Base-by-base conservation (phyloP, 441 rosid species). In the Gossypium schwendimanii region DNA sequence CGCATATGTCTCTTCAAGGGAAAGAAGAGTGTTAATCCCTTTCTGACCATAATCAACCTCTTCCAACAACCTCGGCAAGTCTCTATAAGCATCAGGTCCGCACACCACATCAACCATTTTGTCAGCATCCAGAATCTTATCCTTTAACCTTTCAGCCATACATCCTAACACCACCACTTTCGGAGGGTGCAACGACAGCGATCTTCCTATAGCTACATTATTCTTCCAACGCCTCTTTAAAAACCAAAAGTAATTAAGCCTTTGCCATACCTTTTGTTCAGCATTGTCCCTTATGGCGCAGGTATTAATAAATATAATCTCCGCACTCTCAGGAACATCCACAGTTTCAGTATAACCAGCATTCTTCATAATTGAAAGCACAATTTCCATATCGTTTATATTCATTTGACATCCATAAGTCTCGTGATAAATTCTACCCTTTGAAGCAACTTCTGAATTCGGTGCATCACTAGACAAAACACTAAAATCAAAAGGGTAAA, bases 81-180 rank as follows among this genome's bases (percentile, higher is more conserved):
- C 97, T 79, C 98, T 85, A 68, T 92, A 94, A 36, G 98, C 98
- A 81, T 94, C 97, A 11, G 97, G 96, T 14, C 97, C 97, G 1
- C 98, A 92, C 2, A 94, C 98, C 71, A 94, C 98, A 80, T 92
- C 97, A 52, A 94, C 98, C 97, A 94, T 94, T 85, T 92, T 94
- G 80, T 94, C 96, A 0, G 98, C 79, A 83, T 91, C 97, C 12
- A 94, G 84, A 70, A 94, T 94, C 85, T 88, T 92, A 4, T 92
- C 97, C 78, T 94, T 94, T 52, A 91, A 75, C 78, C 98, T 87
- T 77, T 92, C 98, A 55, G 97, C 97, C 97, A 94, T 92, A 79
- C 98, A 94, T 67, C 98, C 98, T 79, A 94, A 81, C 4, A 94
- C 97, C 36, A 89, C 97, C 18, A 94, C 92, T 84, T 94, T 94